Evolutionary conservation across 768 basidiomycete genomes (phyloP), one percentile per base, ranked within the genome.

Genomic region (Cyclocybe cylindracea): DNA sequence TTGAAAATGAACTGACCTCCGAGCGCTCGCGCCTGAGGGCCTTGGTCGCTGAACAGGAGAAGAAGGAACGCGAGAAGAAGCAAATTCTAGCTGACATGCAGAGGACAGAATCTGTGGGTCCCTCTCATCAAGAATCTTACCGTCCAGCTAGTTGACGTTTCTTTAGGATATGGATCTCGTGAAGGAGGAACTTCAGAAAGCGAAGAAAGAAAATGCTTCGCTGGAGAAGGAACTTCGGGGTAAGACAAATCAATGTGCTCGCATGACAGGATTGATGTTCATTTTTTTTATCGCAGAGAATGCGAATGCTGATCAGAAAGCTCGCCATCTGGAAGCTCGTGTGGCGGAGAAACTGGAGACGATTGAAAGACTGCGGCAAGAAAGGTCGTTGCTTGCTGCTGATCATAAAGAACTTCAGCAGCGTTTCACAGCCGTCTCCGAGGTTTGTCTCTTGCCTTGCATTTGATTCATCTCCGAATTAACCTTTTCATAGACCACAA

Each of bases 91-190:
- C 77, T 10, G 82, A 92, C 55, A 65, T 93, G 58, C 79, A 82
- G 54, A 78, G 88, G 24, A 87, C 86, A 10, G 87, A 91, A 73
- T 78, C 80, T 38, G 89, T 88, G 61, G 62, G 80, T 62, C 6
- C n/a, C 46, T 13, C n/a, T n/a, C 29, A 13, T 33, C 5, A 3
- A 11, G 43, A 33, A 10, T 11, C 7, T 2, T 13, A 42, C 43
- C 19, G 7, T 43, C 10, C 10, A 24, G 6, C 11, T 14, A 39
- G 4, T 35, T 55, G 6, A 54, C 41, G 37, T 2, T 9, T 31
- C 51, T 45, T 18, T 58, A 92, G 89, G 89, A 91, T 61, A 90
- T 93, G 81, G 82, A 87, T 19, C 87, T 86, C 45, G 80, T 93
- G 39, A 85, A 83, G 56, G 67, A 77, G 10, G 85, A 93, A 33